Evolutionary conservation across 805 yeast genomes (phyloP).

Genomic region (Saitoella complicata): DNA sequence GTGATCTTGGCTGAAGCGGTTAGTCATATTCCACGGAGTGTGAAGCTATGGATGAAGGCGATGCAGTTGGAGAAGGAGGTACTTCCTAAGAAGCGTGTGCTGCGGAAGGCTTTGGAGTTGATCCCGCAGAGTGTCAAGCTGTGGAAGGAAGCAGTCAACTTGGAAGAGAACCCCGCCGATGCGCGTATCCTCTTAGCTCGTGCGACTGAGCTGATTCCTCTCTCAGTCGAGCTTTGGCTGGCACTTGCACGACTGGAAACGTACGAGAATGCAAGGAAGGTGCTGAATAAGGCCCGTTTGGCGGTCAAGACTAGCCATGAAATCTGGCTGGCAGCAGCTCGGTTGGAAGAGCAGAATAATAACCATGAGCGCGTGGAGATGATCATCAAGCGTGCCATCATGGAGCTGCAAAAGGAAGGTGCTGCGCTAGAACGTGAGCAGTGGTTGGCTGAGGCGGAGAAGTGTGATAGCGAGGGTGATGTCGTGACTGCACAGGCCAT

Average conservation of each 20-base stretch:
- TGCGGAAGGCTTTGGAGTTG: constrained; percentile 56
- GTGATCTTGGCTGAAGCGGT: constrained; percentile 52
- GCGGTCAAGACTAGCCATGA: constrained; percentile 30
- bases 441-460: constrained; percentile 44
- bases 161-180: constrained; percentile 39
- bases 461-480: constrained; percentile 34
- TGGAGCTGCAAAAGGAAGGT: constrained; percentile 26
- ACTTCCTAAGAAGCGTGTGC: constrained; percentile 35
- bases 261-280: constrained; percentile 32
- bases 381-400: constrained; percentile 34
- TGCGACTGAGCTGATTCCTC: constrained; percentile 56
- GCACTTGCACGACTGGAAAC: constrained; percentile 33
- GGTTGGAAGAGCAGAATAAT: constrained; percentile 44
- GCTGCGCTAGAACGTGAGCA: constrained; percentile 22
- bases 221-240: constrained; percentile 50
- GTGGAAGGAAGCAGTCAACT: constrained; percentile 53
- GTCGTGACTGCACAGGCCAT: constrained; percentile 38
- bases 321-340: constrained; percentile 57
- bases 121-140: constrained; percentile 40
- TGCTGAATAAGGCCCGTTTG: constrained; percentile 47
- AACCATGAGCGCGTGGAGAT: constrained; percentile 28
- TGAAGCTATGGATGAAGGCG: constrained; percentile 60
- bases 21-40: constrained; percentile 35
- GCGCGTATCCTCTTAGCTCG: constrained; percentile 38
- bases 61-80: constrained; percentile 44